phyloP scores from a whole-genome alignment of 306 rosid genomes.

The Gastrolobium bilobum region DNA sequence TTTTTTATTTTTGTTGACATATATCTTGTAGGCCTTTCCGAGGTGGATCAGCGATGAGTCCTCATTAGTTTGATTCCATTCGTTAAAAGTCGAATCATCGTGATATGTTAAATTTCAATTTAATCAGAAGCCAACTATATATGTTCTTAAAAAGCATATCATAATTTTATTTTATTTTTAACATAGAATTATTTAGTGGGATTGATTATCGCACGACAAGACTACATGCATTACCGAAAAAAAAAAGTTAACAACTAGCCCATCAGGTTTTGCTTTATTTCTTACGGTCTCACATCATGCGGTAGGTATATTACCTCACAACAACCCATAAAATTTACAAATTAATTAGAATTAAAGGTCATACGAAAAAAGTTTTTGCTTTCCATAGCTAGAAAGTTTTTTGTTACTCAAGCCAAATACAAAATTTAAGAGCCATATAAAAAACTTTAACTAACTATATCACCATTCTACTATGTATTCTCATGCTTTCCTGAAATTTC shows the following conservation, averaged over 20 bases:
- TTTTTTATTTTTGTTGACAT: neutral
- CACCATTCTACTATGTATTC: conserved; percentile 29
- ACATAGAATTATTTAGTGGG: conserved; percentile 31
- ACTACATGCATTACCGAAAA: conserved; percentile 38
- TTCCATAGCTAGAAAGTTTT: neutral
- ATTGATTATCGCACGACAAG: conserved; percentile 43
- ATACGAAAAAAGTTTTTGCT: no score
- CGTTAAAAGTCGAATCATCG: conserved; percentile 12
- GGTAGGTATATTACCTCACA: conserved; percentile 42
- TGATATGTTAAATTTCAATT: neutral
- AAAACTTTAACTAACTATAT: conserved; percentile 11
- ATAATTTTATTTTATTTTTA: neutral
- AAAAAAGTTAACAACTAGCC: conserved; percentile 14
- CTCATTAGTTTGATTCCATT: conserved; percentile 10
- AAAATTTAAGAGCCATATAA: neutral
- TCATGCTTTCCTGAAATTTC: neutral
- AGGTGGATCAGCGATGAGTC: conserved; percentile 37
- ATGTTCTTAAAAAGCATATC: conserved; percentile 2
- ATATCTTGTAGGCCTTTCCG: conserved; percentile 22
- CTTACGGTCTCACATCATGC: conserved; percentile 31
- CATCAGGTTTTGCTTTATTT: conserved; percentile 37
- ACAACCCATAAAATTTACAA: conserved; percentile 23
- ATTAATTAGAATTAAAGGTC: neutral
- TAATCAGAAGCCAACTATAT: neutral
- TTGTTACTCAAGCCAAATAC: neutral